A percentile compares a stretch with the other conserved stretches of the same genome.
These are phyloP conservation scores for Podospora australis DNA, from an alignment of 495 filamentous ascomycete species.

Conservation along the genomic window DNA sequence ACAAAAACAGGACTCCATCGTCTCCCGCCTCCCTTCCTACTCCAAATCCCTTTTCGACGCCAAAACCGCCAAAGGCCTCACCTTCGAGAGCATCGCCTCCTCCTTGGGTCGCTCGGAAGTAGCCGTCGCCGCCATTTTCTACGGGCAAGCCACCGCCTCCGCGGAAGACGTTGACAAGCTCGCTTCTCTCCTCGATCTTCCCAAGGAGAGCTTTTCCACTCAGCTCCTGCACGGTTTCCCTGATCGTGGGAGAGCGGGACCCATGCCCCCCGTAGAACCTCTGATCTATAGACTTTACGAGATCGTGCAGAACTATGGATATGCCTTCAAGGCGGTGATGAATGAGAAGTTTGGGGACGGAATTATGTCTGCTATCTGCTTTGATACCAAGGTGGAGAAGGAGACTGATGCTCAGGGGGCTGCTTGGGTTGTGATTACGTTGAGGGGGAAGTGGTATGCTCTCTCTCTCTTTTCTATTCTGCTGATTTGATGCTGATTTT, in stretches of 20 bases:
- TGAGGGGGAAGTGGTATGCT: conserved; percentile 78
- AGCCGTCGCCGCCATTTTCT: conserved; percentile 87
- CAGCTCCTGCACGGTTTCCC: conserved; percentile 71
- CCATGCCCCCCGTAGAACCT: conserved; percentile 93
- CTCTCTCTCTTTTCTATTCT: background rate
- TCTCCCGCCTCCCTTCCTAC: conserved; percentile 55
- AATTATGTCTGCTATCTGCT: conserved; percentile 96
- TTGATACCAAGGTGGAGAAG: conserved; percentile 91
- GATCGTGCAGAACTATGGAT: conserved; percentile 97
- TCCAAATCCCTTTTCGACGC: conserved; percentile 74
- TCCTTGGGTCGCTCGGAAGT: conserved; percentile 82
- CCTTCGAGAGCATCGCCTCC: conserved; percentile 74
- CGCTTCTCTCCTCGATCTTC: conserved; percentile 57
- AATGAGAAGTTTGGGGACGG: conserved; percentile 99
- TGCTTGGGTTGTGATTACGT: conserved; percentile 76
- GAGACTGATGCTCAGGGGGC: conserved; percentile 76
- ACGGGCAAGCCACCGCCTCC: conserved; percentile 80
- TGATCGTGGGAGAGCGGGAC: conserved; percentile 72
- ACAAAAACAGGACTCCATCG: conserved; percentile 31
- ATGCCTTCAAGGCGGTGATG: conserved; percentile 90
- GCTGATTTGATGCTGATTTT: background rate
- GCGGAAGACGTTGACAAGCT: conserved; percentile 72
- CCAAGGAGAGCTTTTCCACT: conserved; percentile 47
- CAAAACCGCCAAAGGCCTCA: conserved; percentile 67
- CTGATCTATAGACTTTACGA: conserved; percentile 92